phyloP scores from a whole-genome alignment of 139 green algal species.

The Coccomyxa sp. region DNA sequence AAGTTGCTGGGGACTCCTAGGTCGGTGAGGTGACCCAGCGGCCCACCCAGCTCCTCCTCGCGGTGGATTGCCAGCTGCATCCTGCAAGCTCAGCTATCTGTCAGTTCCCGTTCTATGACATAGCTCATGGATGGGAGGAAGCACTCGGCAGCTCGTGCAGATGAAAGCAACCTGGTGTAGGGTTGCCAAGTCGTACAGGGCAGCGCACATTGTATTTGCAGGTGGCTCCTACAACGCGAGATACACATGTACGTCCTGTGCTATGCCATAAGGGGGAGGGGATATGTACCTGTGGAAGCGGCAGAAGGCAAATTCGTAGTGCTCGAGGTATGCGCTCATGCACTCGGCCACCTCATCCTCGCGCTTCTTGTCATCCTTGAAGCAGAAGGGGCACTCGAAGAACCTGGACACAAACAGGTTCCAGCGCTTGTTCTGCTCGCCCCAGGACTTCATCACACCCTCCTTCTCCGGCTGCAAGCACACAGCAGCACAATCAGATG shows the following conservation, averaged over 20 bases:
- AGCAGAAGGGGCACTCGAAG: constrained; percentile 12
- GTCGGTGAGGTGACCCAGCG: constrained; percentile 7
- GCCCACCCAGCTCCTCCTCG: background rate
- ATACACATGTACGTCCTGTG: no score
- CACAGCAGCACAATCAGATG: no score
- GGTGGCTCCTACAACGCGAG: no score
- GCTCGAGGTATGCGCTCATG: background rate
- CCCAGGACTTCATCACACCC: constrained; percentile 11
- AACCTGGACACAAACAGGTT: constrained; percentile 15
- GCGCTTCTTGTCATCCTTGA: background rate
- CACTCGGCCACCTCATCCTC: background rate
- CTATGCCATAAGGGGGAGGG: background rate
- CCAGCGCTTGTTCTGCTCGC: constrained; percentile 12
- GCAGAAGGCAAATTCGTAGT: constrained; percentile 18
- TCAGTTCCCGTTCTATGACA: no score
- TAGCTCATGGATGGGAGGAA: no score
- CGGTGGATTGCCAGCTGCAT: background rate
- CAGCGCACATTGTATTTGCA: no score
- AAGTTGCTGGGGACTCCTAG: background rate
- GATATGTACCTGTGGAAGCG: background rate
- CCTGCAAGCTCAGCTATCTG: no score
- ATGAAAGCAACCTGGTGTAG: no score
- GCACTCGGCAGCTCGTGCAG: no score
- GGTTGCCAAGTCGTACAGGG: no score
- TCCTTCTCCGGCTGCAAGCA: no score